Evolutionary conservation across 2,329 filamentous ascomycete genomes (phyloP), one percentile per base, ranked within the genome.

Genomic region (Trichoderma hamatum): DNA sequence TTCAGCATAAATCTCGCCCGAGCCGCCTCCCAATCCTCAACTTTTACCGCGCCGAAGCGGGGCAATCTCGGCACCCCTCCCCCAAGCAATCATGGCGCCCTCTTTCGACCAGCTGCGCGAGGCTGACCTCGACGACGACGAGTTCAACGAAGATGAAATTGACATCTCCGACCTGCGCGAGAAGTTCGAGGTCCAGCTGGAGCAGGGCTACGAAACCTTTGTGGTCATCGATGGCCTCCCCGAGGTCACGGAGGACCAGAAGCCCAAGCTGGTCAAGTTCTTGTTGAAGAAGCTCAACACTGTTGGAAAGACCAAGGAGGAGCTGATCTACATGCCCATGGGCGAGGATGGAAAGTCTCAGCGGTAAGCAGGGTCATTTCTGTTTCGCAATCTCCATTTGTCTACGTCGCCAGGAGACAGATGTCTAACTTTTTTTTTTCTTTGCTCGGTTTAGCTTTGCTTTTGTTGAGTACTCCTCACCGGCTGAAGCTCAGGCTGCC

Each of bases 191-290:
- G 94, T 98, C 72, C 93, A 95, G 79, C 86, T 98, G 73, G 96
- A 99, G 81, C 93, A 97, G 81, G 96, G 96, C 70, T 91, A 97
- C 76, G 96, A 99, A 80, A 92, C 94, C 72, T 99, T 99, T 78
- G 92, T 99, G 73, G 94, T 98, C 72, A 88, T 98, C 79, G 96
- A 99, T 81, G 96, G 96, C 73, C 89, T 99, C 54, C 96, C 96
- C 73, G 84, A 91, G 72, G 95, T 99, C 73, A 93, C 86, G 70
- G 93, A 94, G 80, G 95, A 96, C 61, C 94, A 92, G 85, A 95
- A 94, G 84, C 89, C 92, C 70, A 98, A 97, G 86, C 89, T 99
- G 71, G 86, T 97, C 81, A 98, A 98, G 83, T 98, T 98, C 82
- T 85, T 99, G 83, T 84, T 97, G 81, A 93, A 94, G 84, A 97